phyloP scores from a whole-genome alignment of 2,329 filamentous ascomycete genomes.

The Xylariaceae sp. region DNA sequence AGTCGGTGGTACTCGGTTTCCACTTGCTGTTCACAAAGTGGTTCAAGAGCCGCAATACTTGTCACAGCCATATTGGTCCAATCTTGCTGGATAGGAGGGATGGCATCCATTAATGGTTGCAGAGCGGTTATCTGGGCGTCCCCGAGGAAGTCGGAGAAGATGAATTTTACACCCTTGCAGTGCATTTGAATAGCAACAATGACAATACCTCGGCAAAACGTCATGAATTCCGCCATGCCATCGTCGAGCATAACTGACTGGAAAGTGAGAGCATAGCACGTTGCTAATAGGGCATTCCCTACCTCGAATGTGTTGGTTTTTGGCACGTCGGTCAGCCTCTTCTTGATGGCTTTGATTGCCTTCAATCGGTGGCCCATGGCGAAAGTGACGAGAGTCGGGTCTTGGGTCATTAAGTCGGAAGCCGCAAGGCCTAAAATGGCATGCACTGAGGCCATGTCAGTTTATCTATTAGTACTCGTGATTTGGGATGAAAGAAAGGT shows the following conservation, averaged over 20 bases:
- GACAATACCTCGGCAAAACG: slow-evolving; percentile 54
- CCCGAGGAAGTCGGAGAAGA: slow-evolving; percentile 47
- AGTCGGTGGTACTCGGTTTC: slow-evolving; percentile 45
- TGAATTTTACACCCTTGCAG: slow-evolving; percentile 44
- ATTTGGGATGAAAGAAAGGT: not conserved
- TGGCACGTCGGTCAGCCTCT: slow-evolving; percentile 44
- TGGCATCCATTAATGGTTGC: slow-evolving; percentile 42
- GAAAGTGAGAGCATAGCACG: slow-evolving; percentile 56
- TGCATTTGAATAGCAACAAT: slow-evolving; percentile 53
- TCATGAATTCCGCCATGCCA: slow-evolving; percentile 58
- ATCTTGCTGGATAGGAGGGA: slow-evolving; percentile 43
- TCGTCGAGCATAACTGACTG: slow-evolving; percentile 56
- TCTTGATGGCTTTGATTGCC: slow-evolving; percentile 55
- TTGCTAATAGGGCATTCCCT: slow-evolving; percentile 55
- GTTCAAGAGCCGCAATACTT: slow-evolving; percentile 40
- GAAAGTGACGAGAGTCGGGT: slow-evolving; percentile 48
- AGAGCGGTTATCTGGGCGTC: slow-evolving; percentile 41
- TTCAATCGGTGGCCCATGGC: slow-evolving; percentile 63
- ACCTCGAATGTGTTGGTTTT: slow-evolving; percentile 45
- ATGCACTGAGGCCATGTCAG: slow-evolving; percentile 57
- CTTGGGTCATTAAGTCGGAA: slow-evolving; percentile 55
- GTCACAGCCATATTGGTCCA: slow-evolving; percentile 46
- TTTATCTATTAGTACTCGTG: not conserved
- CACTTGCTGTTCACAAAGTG: slow-evolving; percentile 42
- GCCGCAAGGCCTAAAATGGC: slow-evolving; percentile 62